phyloP scores from a whole-genome alignment of 176 grass and related monocot genomes.

The Calamus simplicifolius region DNA sequence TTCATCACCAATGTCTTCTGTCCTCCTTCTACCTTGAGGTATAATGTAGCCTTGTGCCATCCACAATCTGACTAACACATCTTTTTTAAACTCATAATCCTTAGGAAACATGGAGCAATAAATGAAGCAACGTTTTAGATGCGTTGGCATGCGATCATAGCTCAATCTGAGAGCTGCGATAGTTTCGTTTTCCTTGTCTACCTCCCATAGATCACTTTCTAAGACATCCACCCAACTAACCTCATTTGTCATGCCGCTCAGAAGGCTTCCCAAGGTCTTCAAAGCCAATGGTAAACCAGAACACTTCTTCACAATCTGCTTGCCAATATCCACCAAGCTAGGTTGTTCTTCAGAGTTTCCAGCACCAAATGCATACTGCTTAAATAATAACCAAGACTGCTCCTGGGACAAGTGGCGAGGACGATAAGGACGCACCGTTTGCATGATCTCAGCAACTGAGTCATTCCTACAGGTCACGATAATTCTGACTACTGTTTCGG shows the following conservation, averaged over 20 bases:
- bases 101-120: slow-evolving; percentile 30
- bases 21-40: background rate
- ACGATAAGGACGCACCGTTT: background rate
- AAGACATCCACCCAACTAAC: no score
- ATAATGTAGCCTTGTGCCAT: slow-evolving; percentile 36
- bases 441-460: slow-evolving; percentile 19
- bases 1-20: slow-evolving; percentile 14
- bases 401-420: no score
- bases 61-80: slow-evolving; percentile 33
- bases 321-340: no score
- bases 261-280: no score
- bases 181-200: no score
- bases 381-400: no score
- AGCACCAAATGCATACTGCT: no score
- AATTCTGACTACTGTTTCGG: slow-evolving; percentile 12
- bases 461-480: slow-evolving; percentile 32
- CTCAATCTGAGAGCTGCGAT: slow-evolving; percentile 23
- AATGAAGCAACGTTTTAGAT: slow-evolving; percentile 36
- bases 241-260: no score
- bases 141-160: slow-evolving; percentile 21
- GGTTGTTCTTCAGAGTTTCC: no score
- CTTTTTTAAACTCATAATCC: slow-evolving; percentile 21
- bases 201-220: no score
- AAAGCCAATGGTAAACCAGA: no score
- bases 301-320: no score